These are phyloP conservation scores for Lepidium sativum DNA, from an alignment of 345 rosid genomes.

Conservation along the genomic window DNA sequence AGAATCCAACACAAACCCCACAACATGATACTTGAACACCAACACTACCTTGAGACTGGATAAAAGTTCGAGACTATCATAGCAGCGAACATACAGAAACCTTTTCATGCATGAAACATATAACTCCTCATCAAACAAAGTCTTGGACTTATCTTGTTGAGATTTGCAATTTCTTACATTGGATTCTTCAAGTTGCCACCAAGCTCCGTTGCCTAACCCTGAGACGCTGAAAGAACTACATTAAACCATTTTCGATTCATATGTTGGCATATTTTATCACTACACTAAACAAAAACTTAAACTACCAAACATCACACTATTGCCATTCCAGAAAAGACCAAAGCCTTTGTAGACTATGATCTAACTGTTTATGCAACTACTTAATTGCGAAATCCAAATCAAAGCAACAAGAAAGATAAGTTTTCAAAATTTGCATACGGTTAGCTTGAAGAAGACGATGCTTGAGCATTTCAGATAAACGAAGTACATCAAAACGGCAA, in stretches of 20 bases:
- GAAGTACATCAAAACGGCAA: conserved; percentile 55
- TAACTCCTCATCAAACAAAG: conserved; percentile 47
- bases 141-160: too few relatives aligned
- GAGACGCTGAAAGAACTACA: too few relatives aligned
- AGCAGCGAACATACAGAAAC: conserved; percentile 56
- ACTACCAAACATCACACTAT: neutral
- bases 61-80: conserved; percentile 56
- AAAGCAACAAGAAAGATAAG: neutral
- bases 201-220: too few relatives aligned
- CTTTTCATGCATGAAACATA: conserved; percentile 50
- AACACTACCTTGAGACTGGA: conserved; percentile 61
- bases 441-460: conserved; percentile 41
- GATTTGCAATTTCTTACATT: too few relatives aligned
- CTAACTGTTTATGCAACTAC: neutral
- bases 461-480: conserved; percentile 53
- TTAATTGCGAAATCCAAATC: neutral
- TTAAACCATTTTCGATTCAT: too few relatives aligned
- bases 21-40: neutral
- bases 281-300: too few relatives aligned
- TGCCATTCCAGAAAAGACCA: neutral
- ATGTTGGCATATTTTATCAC: too few relatives aligned
- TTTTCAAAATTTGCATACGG: neutral
- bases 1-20: neutral
- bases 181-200: too few relatives aligned
- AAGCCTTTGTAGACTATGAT: neutral